These are phyloP conservation scores for Speleostelium caveatum DNA, from an alignment of 78 protist genomes.

Conservation along the genomic window DNA sequence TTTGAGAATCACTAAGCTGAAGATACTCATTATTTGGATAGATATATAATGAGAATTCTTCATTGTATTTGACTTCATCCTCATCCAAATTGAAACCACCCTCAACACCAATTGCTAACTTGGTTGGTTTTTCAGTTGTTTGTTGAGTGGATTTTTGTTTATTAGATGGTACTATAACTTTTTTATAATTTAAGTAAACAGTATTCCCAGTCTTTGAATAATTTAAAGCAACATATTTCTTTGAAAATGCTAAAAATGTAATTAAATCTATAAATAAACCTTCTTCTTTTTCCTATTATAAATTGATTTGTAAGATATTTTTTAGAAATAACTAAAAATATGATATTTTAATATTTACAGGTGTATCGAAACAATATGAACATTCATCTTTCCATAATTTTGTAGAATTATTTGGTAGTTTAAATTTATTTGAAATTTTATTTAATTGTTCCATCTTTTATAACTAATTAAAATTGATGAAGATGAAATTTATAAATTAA, in stretches of 20 bases:
- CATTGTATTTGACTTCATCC: conserved; percentile 50
- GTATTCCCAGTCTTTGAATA: conserved; percentile 27
- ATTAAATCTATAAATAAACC: conserved; percentile 88
- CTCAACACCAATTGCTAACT: conserved; percentile 86
- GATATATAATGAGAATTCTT: conserved; percentile 32
- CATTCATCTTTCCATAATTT: conserved; percentile 90
- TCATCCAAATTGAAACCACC: conserved; percentile 66
- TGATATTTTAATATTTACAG: conserved; percentile 2
- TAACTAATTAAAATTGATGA: too few species aligned
- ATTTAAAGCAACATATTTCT: conserved; percentile 10
- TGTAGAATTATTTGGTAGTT: conserved; percentile 39
- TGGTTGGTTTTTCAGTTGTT: conserved; percentile 68
- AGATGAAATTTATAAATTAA: too few species aligned
- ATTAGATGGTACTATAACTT: conserved; percentile 4
- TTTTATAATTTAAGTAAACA: conserved; percentile 77
- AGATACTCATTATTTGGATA: conserved; percentile 32
- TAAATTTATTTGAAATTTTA: too few species aligned
- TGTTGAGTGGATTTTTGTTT: conserved; percentile 12
- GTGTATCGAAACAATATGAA: conserved; percentile 80
- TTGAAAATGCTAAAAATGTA: conserved; percentile 52
- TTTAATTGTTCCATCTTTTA: too few species aligned
- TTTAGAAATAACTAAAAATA: neutral
- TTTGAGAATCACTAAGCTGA: conserved; percentile 7
- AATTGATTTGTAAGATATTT: neutral
- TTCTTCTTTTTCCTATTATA: conserved; percentile 50